Evolutionary conservation across 352 stramenopile species (phyloP), one percentile per base, ranked within the genome.

Genomic region (Halophytophthora polymorphica): DNA sequence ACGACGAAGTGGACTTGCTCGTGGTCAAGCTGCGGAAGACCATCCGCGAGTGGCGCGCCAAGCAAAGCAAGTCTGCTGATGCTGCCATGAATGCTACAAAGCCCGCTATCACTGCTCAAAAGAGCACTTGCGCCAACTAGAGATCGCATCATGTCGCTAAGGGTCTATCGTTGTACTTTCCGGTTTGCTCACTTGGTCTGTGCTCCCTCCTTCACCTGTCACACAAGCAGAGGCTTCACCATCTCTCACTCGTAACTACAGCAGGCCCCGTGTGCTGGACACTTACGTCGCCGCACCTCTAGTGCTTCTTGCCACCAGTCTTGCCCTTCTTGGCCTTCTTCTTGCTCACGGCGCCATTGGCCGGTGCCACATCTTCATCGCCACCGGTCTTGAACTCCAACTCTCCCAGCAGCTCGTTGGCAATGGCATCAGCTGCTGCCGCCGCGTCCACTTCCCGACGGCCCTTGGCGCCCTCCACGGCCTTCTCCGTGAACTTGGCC

Each of bases 1-100:
- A 73, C 22, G 51, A 66, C 19, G 97, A 99, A 62, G 77, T 99
- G 42, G 87, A 97, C 31, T 64, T 93, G 48, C 96, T 99, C 47
- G 70, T 96, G 43, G 56, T 71, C 36, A 88, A 97, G 46, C 68
- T 99, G 31, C 87, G 96, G 51, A 97, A 96, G 37, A 90, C 85
- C 34, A 88, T 98, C 38, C 67, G 64, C 25, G 88, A 98, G 53
- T 97, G 91, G 73, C 60, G 77, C 25, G 44, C 56, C 19, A 84
- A 83, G 49, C 59, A 70, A 41, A 62, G 47, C 19, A 61, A 61
- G 23, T 7, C 17, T 19, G 18, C 5, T 10, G 12, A 15, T n/a
- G 19, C 15, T 34, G 23, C 22, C 29, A 53, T 17, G 22, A 40
- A 18, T 31, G 17, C 28, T 44, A 52, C 2, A 46, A 55, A 54